Evolutionary conservation across 2,329 filamentous ascomycete species (phyloP).

Genomic region (Talaromyces marneffei): DNA sequence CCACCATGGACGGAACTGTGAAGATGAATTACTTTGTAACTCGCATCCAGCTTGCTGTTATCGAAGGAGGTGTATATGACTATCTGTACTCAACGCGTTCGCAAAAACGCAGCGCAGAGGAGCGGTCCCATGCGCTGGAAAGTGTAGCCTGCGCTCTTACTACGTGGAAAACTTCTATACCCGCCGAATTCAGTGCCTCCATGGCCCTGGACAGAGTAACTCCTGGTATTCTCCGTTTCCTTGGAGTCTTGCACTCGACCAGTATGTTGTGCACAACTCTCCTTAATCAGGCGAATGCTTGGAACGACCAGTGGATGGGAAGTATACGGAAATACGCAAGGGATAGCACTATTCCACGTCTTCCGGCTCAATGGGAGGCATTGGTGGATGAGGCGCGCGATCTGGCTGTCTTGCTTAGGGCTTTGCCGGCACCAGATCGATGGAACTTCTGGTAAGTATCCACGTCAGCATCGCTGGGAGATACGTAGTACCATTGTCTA

Average conservation of each 20-base stretch:
- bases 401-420: background rate
- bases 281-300: background rate
- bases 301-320: background rate
- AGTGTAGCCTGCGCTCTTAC: background rate
- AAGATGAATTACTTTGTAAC: background rate
- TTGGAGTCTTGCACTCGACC: background rate
- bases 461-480: background rate
- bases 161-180: background rate
- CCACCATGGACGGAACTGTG: background rate
- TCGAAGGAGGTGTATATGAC: background rate
- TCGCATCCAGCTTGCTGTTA: background rate
- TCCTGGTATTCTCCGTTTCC: background rate
- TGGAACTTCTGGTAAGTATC: background rate
- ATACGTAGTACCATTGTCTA: background rate
- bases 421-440: background rate
- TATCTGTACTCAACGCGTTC: background rate
- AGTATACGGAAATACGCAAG: background rate
- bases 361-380: background rate
- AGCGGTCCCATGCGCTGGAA: background rate
- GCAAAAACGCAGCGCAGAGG: background rate
- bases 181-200: background rate
- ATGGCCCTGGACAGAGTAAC: background rate
- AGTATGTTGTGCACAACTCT: background rate
- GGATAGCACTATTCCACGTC: background rate
- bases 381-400: background rate